Evolutionary conservation across 2,329 filamentous ascomycete genomes (phyloP), one percentile per base, ranked within the genome.

Genomic region (Aspergillus sp.): DNA sequence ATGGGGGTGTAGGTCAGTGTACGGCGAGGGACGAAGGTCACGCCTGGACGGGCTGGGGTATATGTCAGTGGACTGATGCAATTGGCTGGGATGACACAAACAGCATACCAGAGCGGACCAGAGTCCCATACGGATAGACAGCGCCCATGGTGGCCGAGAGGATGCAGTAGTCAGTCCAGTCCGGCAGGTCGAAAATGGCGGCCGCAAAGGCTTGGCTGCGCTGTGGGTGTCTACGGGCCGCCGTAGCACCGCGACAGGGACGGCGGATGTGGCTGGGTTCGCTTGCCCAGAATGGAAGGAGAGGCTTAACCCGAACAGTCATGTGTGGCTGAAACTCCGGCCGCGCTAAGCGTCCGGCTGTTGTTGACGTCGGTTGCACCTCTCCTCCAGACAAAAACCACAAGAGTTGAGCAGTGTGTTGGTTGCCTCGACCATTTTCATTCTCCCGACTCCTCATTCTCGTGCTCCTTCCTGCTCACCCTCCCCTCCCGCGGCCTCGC

Each of bases 101-200:
- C 8, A n/a, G 41, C 47, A 36, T 49, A 63, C 60, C 55, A 40
- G 58, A 46, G 40, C 57, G 57, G 41, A 57, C 37, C 37, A 64
- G 44, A 42, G 57, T 58, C 44, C 58, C 54, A 36, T 55, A 59
- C 13, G 51, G 52, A 44, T 55, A 48, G 28, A 58, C 37, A 42
- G 51, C 47, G 41, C 52, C 57, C 47, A 61, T 56, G 49, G 57
- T 53, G 47, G 58, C 58, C 58, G 59, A 61, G 38, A 34, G 30
- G 38, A 43, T 27, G 34, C 32, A 31, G 17, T 15, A 44, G 32
- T 32, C 37, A 36, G 37, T 35, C 24, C 38, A 36, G 37, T 31
- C 27, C 24, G 26, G 36, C 30, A 39, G 40, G 46, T n/a, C n/a
- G 54, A 56, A 56, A 57, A 56, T 55, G 49, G 50, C 44, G 32